These are phyloP conservation scores for Tetradesmus lagerheimii DNA, from an alignment of 139 green algal species.

Conservation along the genomic window DNA sequence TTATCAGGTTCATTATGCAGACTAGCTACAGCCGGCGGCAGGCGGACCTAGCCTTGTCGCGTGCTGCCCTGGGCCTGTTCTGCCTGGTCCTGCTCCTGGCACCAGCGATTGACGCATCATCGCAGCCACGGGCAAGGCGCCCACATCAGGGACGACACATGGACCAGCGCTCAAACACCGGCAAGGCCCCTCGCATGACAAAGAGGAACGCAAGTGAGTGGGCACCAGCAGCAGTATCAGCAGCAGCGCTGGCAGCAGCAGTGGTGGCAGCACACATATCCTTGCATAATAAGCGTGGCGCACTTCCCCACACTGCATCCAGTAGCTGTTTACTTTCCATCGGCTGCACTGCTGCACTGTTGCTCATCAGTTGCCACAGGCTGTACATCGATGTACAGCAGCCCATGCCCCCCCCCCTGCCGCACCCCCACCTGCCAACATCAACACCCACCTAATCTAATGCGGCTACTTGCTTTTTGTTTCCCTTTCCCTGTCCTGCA, in stretches of 20 bases:
- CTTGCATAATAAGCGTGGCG: neutral
- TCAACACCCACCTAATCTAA: no score
- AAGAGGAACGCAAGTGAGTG: neutral
- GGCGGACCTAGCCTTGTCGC: neutral
- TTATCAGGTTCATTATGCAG: neutral
- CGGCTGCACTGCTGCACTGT: neutral
- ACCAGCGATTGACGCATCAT: neutral
- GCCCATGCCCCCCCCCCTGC: no score
- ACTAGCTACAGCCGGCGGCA: slow-evolving; percentile 2
- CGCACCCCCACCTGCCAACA: neutral
- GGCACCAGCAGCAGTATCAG: neutral
- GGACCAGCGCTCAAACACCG: neutral
- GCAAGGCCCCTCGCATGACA: neutral
- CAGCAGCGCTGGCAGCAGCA: neutral
- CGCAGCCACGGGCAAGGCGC: neutral
- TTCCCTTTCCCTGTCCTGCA: neutral
- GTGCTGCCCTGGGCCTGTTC: neutral
- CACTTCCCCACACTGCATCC: neutral
- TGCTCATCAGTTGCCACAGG: neutral
- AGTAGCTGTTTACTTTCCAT: neutral
- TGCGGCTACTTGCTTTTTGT: neutral
- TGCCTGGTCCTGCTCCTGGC: slow-evolving; percentile 10
- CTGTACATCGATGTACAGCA: neutral
- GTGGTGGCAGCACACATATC: neutral
- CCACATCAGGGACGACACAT: neutral